These are phyloP conservation scores for Elsinoe australis DNA, from an alignment of 2,329 filamentous ascomycete species.

Conservation along the genomic window DNA sequence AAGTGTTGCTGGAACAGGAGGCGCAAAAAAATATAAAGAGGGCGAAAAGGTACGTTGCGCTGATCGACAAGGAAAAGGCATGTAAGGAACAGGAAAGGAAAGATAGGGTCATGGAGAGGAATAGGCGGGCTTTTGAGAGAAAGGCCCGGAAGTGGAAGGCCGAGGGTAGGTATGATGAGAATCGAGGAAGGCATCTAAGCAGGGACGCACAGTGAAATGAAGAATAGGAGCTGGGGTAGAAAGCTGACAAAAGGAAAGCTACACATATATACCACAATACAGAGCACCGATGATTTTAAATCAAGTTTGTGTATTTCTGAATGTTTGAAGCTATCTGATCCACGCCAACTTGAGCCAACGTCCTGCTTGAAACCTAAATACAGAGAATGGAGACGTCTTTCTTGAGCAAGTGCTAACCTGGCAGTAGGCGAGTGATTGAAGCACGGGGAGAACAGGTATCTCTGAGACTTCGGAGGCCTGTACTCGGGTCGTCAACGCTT, in stretches of 20 bases:
- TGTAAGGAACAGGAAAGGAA: slow-evolving; percentile 35
- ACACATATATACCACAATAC: not conserved
- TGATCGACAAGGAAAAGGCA: slow-evolving; percentile 43
- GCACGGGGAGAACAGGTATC: too few relatives aligned
- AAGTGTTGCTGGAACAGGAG: slow-evolving; percentile 12
- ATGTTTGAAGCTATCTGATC: not conserved
- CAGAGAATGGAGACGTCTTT: too few relatives aligned
- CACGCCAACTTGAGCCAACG: too few relatives aligned
- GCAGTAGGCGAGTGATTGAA: too few relatives aligned
- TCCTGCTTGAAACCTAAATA: too few relatives aligned
- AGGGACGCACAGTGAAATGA: not conserved
- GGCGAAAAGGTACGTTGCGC: slow-evolving; percentile 38
- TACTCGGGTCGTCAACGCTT: too few relatives aligned
- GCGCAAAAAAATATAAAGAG: slow-evolving; percentile 28
- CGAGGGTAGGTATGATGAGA: slow-evolving; percentile 1
- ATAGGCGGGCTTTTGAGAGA: slow-evolving; percentile 16
- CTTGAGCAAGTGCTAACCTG: too few relatives aligned
- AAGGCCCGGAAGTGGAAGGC: slow-evolving; percentile 16
- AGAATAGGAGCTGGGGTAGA: not conserved
- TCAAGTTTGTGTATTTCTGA: not conserved
- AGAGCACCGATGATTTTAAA: not conserved
- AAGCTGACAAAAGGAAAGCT: not conserved
- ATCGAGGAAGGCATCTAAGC: not conserved
- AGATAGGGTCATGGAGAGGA: slow-evolving; percentile 20
- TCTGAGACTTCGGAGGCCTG: too few relatives aligned